Evolutionary conservation across 805 yeast species (phyloP), one percentile per base, ranked within the genome.

Genomic region (Schizosaccharomyces octosporus): DNA sequence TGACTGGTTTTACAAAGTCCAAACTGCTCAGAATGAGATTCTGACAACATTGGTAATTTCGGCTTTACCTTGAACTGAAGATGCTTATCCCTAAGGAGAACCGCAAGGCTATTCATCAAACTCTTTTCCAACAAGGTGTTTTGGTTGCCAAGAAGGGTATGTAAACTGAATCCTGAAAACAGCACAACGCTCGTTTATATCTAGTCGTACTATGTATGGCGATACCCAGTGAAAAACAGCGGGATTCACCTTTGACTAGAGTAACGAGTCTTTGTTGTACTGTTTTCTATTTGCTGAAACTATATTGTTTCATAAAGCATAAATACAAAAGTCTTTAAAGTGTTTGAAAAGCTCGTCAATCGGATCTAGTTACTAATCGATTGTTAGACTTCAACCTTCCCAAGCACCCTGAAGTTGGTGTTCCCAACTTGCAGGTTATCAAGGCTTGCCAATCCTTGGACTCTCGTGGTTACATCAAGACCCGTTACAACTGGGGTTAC

Each of bases 401-500:
- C 76, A 83, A 87, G 80, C 98, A 93, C 81, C 97, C 93, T 74
- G 97, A 87, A 74, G 86, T 93, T 76, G 62, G 43, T 24, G 55
- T 51, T 29, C 51, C 61, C 19, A 36, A 32, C 39, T 39, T 48
- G 17, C 36, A 65, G 66, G 67, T 65, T 73, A 87, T 93, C 83
- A 93, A 93, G 85, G 97, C 99, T 74, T 84, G 93, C 78, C 99
- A 93, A 81, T 90, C 97, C 67, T 87, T 93, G 78, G 87, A 95
- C 75, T 93, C 98, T 67, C 87, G 85, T 79, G 99, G 99, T 77
- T 93, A 74, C 84, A 97, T 93, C 79, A 88, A 90, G 86, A 93
- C 99, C 72, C 97, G 88, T 81, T 93, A 90, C 85, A 90, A 97
- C 74, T 93, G 99, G 99, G 97, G 89, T 84, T 87, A 87, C 84